Conservation (phyloP, 2,329 filamentous ascomycete species). For the Colletotrichum lindemuthianum region DNA sequence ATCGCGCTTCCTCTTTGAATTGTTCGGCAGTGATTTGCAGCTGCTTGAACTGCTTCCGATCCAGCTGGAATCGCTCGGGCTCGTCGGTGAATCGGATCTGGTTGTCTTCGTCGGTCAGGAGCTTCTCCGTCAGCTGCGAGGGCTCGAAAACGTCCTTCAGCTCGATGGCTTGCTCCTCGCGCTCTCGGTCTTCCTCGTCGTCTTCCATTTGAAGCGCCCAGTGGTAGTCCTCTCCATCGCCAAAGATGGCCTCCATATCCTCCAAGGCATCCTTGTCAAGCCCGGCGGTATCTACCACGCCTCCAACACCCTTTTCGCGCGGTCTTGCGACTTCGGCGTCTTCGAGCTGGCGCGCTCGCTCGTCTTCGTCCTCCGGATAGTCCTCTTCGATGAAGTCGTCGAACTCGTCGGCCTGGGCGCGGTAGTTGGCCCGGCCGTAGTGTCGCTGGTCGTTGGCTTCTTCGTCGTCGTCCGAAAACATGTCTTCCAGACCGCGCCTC, state of each 20-base stretch:
- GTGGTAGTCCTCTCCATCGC: constrained; percentile 93
- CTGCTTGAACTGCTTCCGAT: constrained; percentile 87
- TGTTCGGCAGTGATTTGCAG: constrained; percentile 84
- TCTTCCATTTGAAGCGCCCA: constrained; percentile 94
- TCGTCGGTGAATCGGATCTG: constrained; percentile 88
- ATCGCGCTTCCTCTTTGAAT: constrained; percentile 87
- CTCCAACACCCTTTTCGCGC: constrained; percentile 73
- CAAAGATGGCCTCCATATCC: constrained; percentile 91
- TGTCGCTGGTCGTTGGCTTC: constrained; percentile 67
- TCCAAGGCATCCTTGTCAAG: constrained; percentile 93
- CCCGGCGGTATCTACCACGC: constrained; percentile 81
- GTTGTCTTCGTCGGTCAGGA: constrained; percentile 96
- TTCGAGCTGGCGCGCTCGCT: constrained; percentile 78
- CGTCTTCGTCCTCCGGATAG: constrained; percentile 86
- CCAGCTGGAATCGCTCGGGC: constrained; percentile 93
- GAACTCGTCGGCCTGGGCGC: constrained; percentile 79
- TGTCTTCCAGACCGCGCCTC: constrained; percentile 83
- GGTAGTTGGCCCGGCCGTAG: constrained; percentile 63
- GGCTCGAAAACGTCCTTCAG: constrained; percentile 99
- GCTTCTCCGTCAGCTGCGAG: constrained; percentile 90
- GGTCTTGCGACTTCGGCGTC: constrained; percentile 90
- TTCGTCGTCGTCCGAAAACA: constrained; percentile 96
- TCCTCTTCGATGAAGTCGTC: constrained; percentile 98
- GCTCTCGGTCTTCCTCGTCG: constrained; percentile 80
- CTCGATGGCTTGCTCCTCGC: constrained; percentile 85